These are phyloP conservation scores for Heterobasidion irregulare DNA, from an alignment of 1,284 basidiomycete species.

Conservation along the genomic window DNA sequence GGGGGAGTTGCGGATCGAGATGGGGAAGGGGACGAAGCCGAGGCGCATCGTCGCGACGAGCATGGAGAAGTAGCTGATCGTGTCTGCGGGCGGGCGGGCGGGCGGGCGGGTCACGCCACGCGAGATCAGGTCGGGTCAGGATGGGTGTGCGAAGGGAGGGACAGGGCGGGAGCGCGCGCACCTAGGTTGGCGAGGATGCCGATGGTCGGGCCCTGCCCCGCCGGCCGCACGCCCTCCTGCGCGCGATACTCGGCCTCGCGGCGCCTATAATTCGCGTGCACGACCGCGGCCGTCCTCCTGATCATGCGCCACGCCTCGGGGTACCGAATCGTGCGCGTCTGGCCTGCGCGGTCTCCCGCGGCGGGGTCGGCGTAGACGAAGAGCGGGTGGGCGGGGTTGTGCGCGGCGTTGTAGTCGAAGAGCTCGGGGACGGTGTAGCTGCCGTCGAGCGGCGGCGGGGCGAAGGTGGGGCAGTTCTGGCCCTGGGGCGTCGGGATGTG, in stretches of 20 bases:
- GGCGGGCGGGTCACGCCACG: too few species aligned
- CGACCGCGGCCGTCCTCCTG: neutral
- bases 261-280: neutral
- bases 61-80: slow-evolving; percentile 13
- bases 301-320: neutral
- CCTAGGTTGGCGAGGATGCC: slow-evolving; percentile 2
- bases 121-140: too few species aligned
- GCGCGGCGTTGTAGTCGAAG: slow-evolving; percentile 2
- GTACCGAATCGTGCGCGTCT: neutral
- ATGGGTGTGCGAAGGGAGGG: neutral
- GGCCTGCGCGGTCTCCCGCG: neutral
- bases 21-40: slow-evolving; percentile 8
- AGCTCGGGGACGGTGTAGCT: neutral
- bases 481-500: neutral
- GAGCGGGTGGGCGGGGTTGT: slow-evolving; percentile 3
- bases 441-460: slow-evolving; percentile 1
- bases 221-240: neutral
- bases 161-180: neutral
- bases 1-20: neutral
- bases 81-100: slow-evolving; percentile 13
- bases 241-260: neutral
- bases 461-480: neutral
- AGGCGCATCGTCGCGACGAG: slow-evolving; percentile 13
- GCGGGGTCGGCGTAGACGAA: neutral
- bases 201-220: neutral